phyloP scores from a whole-genome alignment of 305 asterid genomes.

The Fraxinus baroniana region DNA sequence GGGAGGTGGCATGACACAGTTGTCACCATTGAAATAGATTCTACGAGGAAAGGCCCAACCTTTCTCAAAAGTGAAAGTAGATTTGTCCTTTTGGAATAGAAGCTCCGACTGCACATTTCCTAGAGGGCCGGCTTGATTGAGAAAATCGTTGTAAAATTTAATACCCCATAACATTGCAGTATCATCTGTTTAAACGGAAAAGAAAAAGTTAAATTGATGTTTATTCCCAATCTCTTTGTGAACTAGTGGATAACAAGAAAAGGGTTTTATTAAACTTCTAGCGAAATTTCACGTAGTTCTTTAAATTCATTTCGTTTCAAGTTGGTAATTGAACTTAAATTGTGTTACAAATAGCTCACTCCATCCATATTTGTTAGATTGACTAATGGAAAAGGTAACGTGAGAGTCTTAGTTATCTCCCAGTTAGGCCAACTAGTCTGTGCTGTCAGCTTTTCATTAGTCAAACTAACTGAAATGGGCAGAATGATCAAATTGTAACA shows the following conservation, averaged over 20 bases:
- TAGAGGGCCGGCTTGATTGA: conserved; percentile 37
- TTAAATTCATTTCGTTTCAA: not conserved
- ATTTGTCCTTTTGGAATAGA: conserved; percentile 42
- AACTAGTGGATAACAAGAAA: not conserved
- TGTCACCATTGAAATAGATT: conserved; percentile 68
- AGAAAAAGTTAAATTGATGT: not conserved
- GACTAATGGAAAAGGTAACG: not conserved
- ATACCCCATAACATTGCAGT: conserved; percentile 26
- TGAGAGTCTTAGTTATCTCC: not conserved
- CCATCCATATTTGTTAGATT: not conserved
- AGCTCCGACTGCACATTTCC: conserved; percentile 64
- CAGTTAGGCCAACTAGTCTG: not conserved
- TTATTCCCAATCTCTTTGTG: not conserved
- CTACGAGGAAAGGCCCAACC: conserved; percentile 79
- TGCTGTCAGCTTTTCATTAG: not conserved
- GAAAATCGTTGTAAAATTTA: conserved; percentile 50
- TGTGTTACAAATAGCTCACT: not conserved
- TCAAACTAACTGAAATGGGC: not conserved
- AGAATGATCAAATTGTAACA: not conserved
- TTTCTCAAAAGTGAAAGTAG: conserved; percentile 58
- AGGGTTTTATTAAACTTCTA: not conserved
- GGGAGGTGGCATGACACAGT: conserved; percentile 79
- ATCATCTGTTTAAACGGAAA: conserved; percentile 40
- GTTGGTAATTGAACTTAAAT: not conserved
- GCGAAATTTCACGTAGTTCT: not conserved